A percentile compares a stretch with the other conserved stretches of the same genome.
Conservation (phyloP, 2,329 filamentous ascomycete species). For the Aspergillus sp. region DNA sequence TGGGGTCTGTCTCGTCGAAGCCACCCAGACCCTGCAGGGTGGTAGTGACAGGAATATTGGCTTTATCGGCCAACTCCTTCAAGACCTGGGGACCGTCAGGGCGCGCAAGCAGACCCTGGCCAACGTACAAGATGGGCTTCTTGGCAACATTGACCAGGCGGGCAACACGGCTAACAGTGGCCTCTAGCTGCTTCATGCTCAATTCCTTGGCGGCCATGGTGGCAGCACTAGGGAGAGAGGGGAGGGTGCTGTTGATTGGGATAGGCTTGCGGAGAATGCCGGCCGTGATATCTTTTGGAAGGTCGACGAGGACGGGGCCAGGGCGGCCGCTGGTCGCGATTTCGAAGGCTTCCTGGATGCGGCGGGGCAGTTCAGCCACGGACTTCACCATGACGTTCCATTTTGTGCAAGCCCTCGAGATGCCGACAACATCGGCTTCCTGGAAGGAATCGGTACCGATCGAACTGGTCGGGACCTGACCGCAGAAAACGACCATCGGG, state of each 20-base stretch:
- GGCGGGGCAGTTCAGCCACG: constrained; percentile 80
- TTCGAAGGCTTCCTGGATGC: constrained; percentile 97
- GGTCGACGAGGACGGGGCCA: constrained; percentile 87
- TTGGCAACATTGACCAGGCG: constrained; percentile 78
- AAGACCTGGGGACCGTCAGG: constrained; percentile 72
- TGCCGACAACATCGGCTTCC: constrained; percentile 88
- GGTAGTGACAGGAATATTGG: constrained; percentile 86
- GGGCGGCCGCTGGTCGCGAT: constrained; percentile 92
- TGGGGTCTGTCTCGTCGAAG: constrained; percentile 86
- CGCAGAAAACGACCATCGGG: constrained; percentile 89
- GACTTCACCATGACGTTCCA: constrained; percentile 99
- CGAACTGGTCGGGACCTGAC: constrained; percentile 80
- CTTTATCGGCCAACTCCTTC: constrained; percentile 81
- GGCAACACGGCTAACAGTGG: constrained; percentile 68
- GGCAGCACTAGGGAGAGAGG: constrained; percentile 75
- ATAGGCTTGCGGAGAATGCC: constrained; percentile 76
- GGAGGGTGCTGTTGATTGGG: constrained; percentile 64
- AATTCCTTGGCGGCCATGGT: constrained; percentile 70
- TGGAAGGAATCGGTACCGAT: constrained; percentile 97
- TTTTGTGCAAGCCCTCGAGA: constrained; percentile 91
- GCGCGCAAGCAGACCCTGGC: constrained; percentile 75
- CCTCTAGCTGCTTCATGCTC: constrained; percentile 62
- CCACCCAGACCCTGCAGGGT: constrained; percentile 89
- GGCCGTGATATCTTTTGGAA: constrained; percentile 93
- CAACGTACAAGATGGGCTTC: constrained; percentile 92